Evolutionary conservation across 176 grass and related monocot genomes (phyloP).

Genomic region (Oryza rufipogon): DNA sequence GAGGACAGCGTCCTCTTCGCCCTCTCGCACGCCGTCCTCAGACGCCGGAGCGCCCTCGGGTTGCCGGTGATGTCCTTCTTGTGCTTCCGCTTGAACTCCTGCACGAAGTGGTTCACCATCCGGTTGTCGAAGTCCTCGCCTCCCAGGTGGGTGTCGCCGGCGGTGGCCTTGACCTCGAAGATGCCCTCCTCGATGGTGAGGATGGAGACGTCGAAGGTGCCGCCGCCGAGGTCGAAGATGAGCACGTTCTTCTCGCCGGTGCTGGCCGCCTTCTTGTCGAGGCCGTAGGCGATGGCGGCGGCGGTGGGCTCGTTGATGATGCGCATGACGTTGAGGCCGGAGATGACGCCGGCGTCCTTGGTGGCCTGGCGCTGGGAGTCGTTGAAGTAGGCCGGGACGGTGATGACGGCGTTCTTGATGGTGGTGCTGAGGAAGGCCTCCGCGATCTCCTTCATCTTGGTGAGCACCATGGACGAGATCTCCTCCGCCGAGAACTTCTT

Average conservation of each 20-base stretch:
- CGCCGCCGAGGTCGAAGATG: conserved; percentile 90
- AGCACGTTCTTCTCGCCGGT: conserved; percentile 77
- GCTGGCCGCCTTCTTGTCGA: conserved; percentile 68
- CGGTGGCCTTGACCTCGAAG: conserved; percentile 78
- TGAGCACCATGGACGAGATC: conserved; percentile 92
- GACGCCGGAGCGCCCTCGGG: conserved; percentile 57
- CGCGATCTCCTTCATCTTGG: conserved; percentile 81
- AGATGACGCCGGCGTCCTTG: conserved; percentile 77
- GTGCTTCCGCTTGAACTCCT: conserved; percentile 80
- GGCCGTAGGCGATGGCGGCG: conserved; percentile 80
- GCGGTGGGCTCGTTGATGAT: conserved; percentile 92
- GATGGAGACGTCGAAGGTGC: conserved; percentile 94
- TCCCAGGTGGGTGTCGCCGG: conserved; percentile 73
- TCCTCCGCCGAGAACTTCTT: conserved; percentile 79
- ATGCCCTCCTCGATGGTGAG: conserved; percentile 90
- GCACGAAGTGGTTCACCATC: conserved; percentile 78
- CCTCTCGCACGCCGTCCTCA: conserved; percentile 74
- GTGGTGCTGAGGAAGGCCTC: conserved; percentile 57
- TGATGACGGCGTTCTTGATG: conserved; percentile 80
- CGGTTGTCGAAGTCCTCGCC: conserved; percentile 91
- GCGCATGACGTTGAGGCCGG: conserved; percentile 81
- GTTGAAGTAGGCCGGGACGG: conserved; percentile 90
- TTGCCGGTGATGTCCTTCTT: conserved; percentile 86
- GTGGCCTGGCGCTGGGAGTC: conserved; percentile 93
- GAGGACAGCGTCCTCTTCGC: conserved; percentile 82